Evolutionary conservation across 305 asterid species (phyloP).

Genomic region (Striga hermonthica): DNA sequence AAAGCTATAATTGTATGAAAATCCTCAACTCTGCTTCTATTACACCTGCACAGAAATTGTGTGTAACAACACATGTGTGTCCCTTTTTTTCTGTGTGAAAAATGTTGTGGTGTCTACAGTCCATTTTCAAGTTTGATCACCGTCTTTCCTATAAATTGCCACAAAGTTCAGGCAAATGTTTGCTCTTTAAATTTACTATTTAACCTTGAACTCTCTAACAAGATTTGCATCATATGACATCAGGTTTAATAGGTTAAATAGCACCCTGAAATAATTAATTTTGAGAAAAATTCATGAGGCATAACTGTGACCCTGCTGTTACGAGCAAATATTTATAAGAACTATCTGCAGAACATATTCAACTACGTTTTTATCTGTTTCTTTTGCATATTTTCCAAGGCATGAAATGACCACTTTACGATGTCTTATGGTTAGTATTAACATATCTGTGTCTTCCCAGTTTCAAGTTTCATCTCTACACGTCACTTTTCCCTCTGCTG

Average conservation of each 20-base stretch:
- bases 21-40: conserved; percentile 6
- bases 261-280: conserved; percentile 18
- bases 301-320: conserved; percentile 1
- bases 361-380: conserved; percentile 23
- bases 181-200: conserved; percentile 14
- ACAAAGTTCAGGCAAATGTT: neutral
- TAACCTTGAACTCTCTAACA: neutral
- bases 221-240: conserved; percentile 15
- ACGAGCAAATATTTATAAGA: conserved; percentile 16
- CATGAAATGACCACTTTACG: conserved; percentile 15
- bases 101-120: conserved; percentile 3
- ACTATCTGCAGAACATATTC: conserved; percentile 20
- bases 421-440: conserved; percentile 15
- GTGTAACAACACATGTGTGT: neutral
- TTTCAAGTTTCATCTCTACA: conserved; percentile 89
- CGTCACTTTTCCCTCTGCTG: conserved; percentile 72
- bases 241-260: neutral
- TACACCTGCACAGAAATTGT: neutral
- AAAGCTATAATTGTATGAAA: conserved; percentile 12
- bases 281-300: conserved; percentile 9
- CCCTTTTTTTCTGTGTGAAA: conserved; percentile 5
- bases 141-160: neutral
- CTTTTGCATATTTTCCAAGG: conserved; percentile 19
- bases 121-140: conserved; percentile 6
- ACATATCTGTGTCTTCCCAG: conserved; percentile 43